Conservation (phyloP, 345 rosid genomes). For the Erodium maritimum region DNA sequence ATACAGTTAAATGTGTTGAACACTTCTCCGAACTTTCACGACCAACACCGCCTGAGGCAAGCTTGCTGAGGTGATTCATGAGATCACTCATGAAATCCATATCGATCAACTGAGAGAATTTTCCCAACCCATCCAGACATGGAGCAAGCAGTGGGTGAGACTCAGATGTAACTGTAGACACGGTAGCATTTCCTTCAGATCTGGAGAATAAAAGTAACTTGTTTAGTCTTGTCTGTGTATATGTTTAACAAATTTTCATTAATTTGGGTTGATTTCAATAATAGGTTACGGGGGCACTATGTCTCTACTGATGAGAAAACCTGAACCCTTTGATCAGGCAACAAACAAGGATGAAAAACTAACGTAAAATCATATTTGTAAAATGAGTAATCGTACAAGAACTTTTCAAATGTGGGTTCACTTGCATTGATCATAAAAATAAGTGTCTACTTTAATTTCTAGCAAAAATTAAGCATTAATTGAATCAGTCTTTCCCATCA, state of each 20-base stretch:
- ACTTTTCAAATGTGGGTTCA: not conserved
- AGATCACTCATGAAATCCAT: constrained; percentile 84
- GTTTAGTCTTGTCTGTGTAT: not conserved
- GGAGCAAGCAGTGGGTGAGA: constrained; percentile 67
- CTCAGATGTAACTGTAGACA: constrained; percentile 23
- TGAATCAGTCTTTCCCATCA: too few relatives aligned
- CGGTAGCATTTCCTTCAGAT: constrained; percentile 22
- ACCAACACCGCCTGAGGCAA: constrained; percentile 46
- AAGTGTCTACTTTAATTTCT: too few relatives aligned
- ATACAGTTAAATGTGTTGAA: constrained; percentile 31
- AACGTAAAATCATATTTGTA: not conserved
- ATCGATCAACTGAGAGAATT: constrained; percentile 76
- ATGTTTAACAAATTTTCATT: not conserved
- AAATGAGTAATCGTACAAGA: not conserved
- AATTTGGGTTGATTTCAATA: not conserved
- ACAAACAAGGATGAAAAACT: not conserved
- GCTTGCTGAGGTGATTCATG: constrained; percentile 74
- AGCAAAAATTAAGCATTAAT: too few relatives aligned
- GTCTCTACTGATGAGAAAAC: not conserved
- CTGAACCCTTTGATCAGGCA: not conserved
- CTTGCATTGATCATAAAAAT: not conserved
- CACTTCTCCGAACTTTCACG: constrained; percentile 27
- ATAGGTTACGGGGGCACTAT: not conserved
- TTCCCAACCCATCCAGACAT: constrained; percentile 76
- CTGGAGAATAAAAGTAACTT: constrained; percentile 3